A percentile compares a stretch with the other conserved stretches of the same genome.
Evolutionary conservation across 768 basidiomycete genomes (phyloP).

Genomic region (Amanita rubescens): DNA sequence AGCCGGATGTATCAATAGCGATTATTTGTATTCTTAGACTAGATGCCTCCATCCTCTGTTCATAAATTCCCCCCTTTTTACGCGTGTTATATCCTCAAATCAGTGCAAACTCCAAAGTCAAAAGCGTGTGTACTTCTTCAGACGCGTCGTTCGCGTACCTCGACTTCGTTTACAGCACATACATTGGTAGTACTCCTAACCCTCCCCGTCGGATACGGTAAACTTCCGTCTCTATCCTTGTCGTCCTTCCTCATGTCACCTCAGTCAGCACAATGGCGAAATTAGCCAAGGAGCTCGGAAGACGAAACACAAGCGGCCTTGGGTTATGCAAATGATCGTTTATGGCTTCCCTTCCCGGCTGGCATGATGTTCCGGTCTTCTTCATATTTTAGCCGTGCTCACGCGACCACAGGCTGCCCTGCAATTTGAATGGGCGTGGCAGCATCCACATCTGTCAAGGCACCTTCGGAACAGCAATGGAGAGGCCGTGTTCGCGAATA

Average conservation of each 20-base stretch:
- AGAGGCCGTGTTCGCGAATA: conserved; percentile 27
- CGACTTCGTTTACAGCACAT: conserved; percentile 38
- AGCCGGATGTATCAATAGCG: conserved; percentile 22
- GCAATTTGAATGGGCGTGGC: conserved; percentile 86
- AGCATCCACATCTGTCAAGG: conserved; percentile 65
- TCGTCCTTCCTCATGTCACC: conserved; percentile 1
- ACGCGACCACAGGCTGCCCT: conserved; percentile 44
- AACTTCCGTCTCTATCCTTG: not conserved
- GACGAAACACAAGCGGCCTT: conserved; percentile 55
- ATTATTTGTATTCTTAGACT: conserved; percentile 5
- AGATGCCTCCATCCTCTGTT: conserved; percentile 9
- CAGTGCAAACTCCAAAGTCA: conserved; percentile 45
- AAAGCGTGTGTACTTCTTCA: conserved; percentile 26
- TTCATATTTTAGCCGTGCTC: not conserved
- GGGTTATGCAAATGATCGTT: conserved; percentile 84
- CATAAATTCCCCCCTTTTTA: conserved; percentile 64
- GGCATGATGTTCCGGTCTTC: conserved; percentile 17
- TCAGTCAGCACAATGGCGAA: conserved; percentile 75
- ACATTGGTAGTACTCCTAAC: conserved; percentile 68
- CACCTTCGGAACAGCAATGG: conserved; percentile 46
- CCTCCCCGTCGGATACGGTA: conserved; percentile 61
- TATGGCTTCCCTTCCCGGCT: conserved; percentile 74
- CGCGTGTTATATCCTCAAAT: conserved; percentile 77
- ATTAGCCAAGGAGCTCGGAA: conserved; percentile 63
- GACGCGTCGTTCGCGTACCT: conserved; percentile 4